These are phyloP conservation scores for Leucogyrophana mollusca DNA, from an alignment of 768 basidiomycete genomes.

Conservation along the genomic window DNA sequence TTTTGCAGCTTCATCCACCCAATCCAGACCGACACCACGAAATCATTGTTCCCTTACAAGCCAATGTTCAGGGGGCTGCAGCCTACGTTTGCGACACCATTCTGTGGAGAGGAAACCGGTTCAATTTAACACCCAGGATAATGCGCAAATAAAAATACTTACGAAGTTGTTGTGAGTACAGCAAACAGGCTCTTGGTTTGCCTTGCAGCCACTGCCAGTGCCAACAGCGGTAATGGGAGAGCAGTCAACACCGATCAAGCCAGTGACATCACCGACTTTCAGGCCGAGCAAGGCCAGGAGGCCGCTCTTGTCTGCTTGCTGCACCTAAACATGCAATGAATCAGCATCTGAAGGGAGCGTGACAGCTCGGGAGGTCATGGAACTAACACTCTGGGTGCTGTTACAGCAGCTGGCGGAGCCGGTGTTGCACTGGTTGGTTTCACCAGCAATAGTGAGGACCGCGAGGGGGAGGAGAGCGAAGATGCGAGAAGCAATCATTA, in stretches of 20 bases:
- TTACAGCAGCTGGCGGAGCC: slow-evolving; percentile 2
- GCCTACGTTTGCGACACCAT: neutral
- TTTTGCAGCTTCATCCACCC: no score
- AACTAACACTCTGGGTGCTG: neutral
- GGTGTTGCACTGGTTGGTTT: neutral
- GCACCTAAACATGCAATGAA: no score
- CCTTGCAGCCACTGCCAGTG: neutral
- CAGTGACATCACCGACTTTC: no score
- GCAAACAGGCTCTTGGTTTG: slow-evolving; percentile 2
- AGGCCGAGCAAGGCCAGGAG: no score
- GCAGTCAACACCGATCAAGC: neutral
- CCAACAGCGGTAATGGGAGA: neutral
- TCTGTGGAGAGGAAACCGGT: neutral
- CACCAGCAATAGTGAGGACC: slow-evolving; percentile 1
- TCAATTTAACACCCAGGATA: neutral
- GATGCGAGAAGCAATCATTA: slow-evolving; percentile 4
- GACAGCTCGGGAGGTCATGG: no score
- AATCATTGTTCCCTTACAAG: no score
- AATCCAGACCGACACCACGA: no score
- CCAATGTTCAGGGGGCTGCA: no score
- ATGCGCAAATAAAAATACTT: neutral
- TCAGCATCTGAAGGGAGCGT: no score
- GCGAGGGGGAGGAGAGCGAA: slow-evolving; percentile 5
- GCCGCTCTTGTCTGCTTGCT: no score
- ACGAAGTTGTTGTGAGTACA: slow-evolving; percentile 3